phyloP scores from a whole-genome alignment of 306 rosid genomes.

The Trichosanthes cucumerina region DNA sequence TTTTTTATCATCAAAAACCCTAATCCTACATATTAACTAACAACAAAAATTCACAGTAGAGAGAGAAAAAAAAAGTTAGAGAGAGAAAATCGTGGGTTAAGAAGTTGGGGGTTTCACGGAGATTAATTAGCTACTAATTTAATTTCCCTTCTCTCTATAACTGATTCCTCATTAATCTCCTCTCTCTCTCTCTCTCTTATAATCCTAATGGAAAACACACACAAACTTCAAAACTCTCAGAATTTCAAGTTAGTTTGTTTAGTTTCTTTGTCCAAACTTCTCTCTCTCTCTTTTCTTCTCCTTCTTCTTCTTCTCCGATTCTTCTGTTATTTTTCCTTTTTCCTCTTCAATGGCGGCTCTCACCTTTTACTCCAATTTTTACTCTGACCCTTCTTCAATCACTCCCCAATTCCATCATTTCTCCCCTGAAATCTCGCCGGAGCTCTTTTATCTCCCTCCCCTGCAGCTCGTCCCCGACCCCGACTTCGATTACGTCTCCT shows the following conservation, averaged over 20 bases:
- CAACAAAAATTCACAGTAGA: background rate
- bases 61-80: background rate
- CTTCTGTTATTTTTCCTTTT: background rate
- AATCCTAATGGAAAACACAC: background rate
- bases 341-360: conserved; percentile 6
- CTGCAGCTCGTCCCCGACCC: background rate
- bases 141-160: background rate
- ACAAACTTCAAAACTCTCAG: background rate
- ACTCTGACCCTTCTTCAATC: background rate
- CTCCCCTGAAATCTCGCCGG: background rate
- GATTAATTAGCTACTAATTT: conserved; percentile 5
- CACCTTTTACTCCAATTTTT: background rate
- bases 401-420: background rate
- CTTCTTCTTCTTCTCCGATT: background rate
- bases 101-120: conserved; percentile 14
- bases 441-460: background rate
- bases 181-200: conserved; percentile 4
- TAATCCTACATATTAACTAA: background rate
- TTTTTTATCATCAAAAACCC: background rate
- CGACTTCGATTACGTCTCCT: background rate
- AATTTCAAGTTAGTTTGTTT: background rate
- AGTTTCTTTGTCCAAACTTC: background rate
- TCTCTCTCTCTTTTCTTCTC: background rate
- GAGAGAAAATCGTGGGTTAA: conserved; percentile 3
- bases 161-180: background rate